Conservation (phyloP, 73 alveolate species). For the Paramecium pentaurelia region DNA sequence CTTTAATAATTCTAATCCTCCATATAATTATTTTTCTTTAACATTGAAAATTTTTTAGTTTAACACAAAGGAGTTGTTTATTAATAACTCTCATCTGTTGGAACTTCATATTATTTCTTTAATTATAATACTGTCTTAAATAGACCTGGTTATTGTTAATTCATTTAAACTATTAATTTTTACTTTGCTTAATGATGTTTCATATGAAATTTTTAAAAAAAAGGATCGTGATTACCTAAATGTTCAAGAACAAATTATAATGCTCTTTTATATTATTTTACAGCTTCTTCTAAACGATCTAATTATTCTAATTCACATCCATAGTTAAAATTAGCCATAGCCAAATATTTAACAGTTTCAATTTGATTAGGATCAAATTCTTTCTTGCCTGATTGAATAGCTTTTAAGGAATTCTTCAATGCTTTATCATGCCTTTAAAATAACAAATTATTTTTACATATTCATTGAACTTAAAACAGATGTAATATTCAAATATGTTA, state of each 20-base stretch:
- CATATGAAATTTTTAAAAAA: neutral
- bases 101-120: neutral
- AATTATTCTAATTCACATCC: neutral
- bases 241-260: neutral
- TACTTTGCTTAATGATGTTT: neutral
- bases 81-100: neutral
- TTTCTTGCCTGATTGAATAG: neutral
- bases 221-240: conserved; percentile 3
- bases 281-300: neutral
- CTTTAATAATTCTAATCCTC: neutral
- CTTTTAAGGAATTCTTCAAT: neutral
- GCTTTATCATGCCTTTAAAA: neutral
- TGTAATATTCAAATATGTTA: conserved; percentile 16
- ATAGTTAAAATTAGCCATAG: neutral
- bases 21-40: neutral
- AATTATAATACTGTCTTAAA: neutral
- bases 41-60: neutral
- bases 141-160: neutral
- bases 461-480: conserved; percentile 32
- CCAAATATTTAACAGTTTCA: neutral
- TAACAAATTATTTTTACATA: neutral
- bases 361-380: neutral
- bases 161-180: neutral
- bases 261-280: neutral
- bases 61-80: neutral